Conservation (phyloP, 78 protist species). For the Dictyostelium capitatum region DNA sequence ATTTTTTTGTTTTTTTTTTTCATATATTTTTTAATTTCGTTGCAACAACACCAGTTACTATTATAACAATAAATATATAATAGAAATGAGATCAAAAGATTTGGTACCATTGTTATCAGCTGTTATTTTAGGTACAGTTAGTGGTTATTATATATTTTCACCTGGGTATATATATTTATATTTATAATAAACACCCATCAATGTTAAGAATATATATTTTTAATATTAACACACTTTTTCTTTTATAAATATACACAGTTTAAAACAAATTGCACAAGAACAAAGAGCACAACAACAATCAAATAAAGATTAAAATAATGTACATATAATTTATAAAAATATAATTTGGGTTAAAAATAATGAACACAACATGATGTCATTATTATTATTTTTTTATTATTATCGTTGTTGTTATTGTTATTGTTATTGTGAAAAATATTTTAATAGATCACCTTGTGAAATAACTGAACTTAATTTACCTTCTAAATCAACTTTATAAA, state of each 20-base stretch:
- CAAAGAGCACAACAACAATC: constrained; percentile 7
- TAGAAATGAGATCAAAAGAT: not conserved
- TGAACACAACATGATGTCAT: too few species aligned
- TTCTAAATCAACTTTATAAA: constrained; percentile 22
- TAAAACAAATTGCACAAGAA: constrained; percentile 26
- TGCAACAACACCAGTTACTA: not conserved
- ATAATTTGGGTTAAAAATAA: too few species aligned
- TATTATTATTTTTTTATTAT: not conserved
- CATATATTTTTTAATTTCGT: too few species aligned
- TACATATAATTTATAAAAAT: not conserved
- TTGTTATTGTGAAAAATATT: constrained; percentile 3
- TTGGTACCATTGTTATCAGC: constrained; percentile 28
- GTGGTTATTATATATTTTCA: constrained; percentile 26
- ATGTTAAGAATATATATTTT: too few species aligned
- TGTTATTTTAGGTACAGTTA: not conserved
- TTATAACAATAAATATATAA: not conserved
- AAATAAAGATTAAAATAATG: not conserved
- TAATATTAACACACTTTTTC: not conserved
- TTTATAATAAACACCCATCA: not conserved
- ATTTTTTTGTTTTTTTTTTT: not conserved
- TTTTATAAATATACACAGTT: too few species aligned
- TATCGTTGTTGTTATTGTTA: not conserved
- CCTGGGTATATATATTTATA: constrained; percentile 36
- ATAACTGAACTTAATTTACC: constrained; percentile 21
- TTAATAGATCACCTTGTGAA: constrained; percentile 68